Base-by-base conservation (phyloP, 1,284 basidiomycete species). In the Paramarasmius palmivorus region DNA sequence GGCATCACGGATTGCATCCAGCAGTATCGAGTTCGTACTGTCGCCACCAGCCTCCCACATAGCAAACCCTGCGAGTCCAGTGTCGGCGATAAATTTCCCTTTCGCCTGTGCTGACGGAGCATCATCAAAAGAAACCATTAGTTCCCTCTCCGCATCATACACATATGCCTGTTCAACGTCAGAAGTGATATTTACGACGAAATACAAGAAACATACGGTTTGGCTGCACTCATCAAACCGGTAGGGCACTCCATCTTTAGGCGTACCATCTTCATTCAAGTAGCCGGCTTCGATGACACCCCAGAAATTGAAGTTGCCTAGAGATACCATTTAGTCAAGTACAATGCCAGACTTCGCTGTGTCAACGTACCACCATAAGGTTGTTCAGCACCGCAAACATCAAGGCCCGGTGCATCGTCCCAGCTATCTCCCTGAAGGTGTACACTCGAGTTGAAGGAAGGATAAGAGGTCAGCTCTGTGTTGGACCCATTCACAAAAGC, bases 111-210 rank as follows among this genome's bases (percentile, higher is more conserved):
- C 84, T 0, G 84, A 78, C 61, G 59, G 52, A 10, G 71, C 61
- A 52, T 77, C 66, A 59, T 90, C 88, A 57, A 77, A 90, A 2
- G 86, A 82, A 36, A 90, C 73, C 78, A 87, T 74, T 35, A 81
- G 69, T 40, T 79, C 63, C 0, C 72, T 72, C 0, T 65, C 71
- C 15, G 73, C 51, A 64, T 84, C 75, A 67, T 88, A 90, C n/a
- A 90, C 75, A 59, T 79, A 89, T 1, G 86, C 80, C 86, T 89
- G 51, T 4, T 32, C 42, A 35, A 22, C 53, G 42, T 53, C 12
- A 17, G 41, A n/a, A 23, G n/a, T 22, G 25, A 25, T 35, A 40
- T 55, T 23, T 34, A 34, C 19, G 29, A 35, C n/a, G 32, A 17
- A 34, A 50, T 50, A 19, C 25, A 38, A 15, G 49, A 9, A 17